Base-by-base conservation (phyloP, 2,329 filamentous ascomycete genomes). In the Stenocarpella maydis region DNA sequence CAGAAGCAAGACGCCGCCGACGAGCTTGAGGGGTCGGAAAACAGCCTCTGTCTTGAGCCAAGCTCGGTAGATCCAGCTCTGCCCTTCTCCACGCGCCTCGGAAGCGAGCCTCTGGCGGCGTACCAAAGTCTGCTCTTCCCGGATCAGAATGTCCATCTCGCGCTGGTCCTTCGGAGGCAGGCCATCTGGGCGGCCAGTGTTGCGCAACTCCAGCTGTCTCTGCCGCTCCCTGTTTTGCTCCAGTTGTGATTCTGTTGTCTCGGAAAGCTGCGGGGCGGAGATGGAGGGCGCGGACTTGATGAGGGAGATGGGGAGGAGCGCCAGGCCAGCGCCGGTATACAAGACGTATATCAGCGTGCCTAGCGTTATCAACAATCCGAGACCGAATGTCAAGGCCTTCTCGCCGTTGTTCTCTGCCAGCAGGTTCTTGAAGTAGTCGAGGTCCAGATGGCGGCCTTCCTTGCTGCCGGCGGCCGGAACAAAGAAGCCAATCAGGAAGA, bases 401-500 rank as follows among this genome's bases (percentile, higher is more conserved):
- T 98, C 95, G 71, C 94, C 95, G 79, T 95, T 92, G 78, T 97
- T 97, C 78, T 94, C 91, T 1, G 91, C 85, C 55, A 98, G 71
- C 14, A 98, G 84, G 67, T 89, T 88, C 82, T 92, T 95, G 88
- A 97, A 97, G 80, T 94, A 98, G 80, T 97, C 95, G 69, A 98
- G 84, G 75, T 97, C 93, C 75, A 91, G 86, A 77, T 94, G 89
- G 47, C 86, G 86, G 61, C 90, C 88, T 47, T 85, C 85, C 70
- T 86, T 86, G 72, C 90, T 85, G 71, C 89, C 92, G 6, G 92
- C 91, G 6, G 93, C 90, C 0, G 96, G 96, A 0, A 97, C 90
- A 79, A 99, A 98, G 84, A 98, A 97, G 52, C 96, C 96, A 34
- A 98, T 87, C 24, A 98, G 81, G 84, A 99, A 97, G 17, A 99